Percentiles rank a stretch among this genome's conserved stretches.
Evolutionary conservation across 2,329 filamentous ascomycete genomes (phyloP).

Genomic region (Ascomycota sp.): DNA sequence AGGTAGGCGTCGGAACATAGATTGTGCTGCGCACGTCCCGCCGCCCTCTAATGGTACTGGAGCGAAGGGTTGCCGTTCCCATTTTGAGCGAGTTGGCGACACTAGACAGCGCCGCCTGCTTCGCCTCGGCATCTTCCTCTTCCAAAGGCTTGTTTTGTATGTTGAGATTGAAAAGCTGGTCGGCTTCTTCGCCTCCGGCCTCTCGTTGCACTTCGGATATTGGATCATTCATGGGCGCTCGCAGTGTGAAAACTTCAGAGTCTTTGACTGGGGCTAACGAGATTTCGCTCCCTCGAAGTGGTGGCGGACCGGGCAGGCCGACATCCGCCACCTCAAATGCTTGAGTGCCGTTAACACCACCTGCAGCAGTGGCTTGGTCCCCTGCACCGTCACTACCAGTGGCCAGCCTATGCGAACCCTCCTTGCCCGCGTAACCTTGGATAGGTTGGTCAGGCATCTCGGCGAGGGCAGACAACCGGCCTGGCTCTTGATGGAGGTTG

Average conservation of each 20-base stretch:
- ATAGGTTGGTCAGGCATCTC: constrained; percentile 30
- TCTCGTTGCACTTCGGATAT: constrained; percentile 58
- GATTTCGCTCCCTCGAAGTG: constrained; percentile 17
- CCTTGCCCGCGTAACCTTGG: too few relatives aligned
- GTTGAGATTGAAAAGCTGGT: constrained; percentile 58
- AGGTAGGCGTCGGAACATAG: constrained; percentile 37
- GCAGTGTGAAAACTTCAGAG: constrained; percentile 58
- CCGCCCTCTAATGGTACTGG: constrained; percentile 66
- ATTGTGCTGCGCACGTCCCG: constrained; percentile 85
- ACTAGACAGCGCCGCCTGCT: constrained; percentile 52
- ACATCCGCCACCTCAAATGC: constrained; percentile 28
- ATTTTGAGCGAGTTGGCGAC: constrained; percentile 53
- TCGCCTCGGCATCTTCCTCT: constrained; percentile 56
- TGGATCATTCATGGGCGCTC: constrained; percentile 37
- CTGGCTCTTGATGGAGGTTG: constrained; percentile 33
- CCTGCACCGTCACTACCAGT: constrained; percentile 10
- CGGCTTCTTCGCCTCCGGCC: constrained; percentile 30
- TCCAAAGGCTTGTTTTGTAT: constrained; percentile 61
- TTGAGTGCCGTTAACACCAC: constrained; percentile 25
- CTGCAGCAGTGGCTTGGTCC: constrained; percentile 11
- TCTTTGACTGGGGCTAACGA: constrained; percentile 30
- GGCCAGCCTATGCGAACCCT: constrained; percentile 24
- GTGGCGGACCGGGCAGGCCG: constrained; percentile 28
- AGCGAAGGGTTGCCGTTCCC: constrained; percentile 44
- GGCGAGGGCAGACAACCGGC: constrained; percentile 33